phyloP scores from a whole-genome alignment of 108 stramenopile species.

The Epithemia pelagica region DNA sequence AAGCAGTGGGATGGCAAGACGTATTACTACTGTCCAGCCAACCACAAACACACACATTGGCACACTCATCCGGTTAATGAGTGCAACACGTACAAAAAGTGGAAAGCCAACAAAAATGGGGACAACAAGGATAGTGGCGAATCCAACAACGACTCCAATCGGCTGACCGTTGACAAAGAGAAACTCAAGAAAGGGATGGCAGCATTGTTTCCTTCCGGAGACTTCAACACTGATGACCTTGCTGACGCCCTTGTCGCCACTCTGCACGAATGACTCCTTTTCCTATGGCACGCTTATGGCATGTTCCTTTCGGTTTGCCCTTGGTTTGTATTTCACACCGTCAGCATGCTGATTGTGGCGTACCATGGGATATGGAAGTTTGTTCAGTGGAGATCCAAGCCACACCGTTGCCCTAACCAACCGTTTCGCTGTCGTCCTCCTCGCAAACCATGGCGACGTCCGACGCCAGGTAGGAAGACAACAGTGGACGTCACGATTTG shows the following conservation, averaged over 20 bases:
- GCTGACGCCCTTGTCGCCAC: background rate
- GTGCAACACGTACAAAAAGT: background rate
- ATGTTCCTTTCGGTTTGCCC: too few species aligned
- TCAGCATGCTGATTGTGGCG: background rate
- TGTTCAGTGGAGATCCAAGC: background rate
- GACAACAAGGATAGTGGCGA: too few species aligned
- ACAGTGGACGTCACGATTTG: too few species aligned
- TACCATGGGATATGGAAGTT: background rate
- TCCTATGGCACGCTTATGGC: background rate
- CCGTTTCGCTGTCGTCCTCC: background rate
- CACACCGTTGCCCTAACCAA: background rate
- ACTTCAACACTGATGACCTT: background rate
- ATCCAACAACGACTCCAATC: background rate
- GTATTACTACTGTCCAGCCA: background rate
- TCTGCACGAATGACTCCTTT: background rate
- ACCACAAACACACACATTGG: background rate
- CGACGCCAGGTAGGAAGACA: too few species aligned
- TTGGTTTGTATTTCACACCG: too few species aligned
- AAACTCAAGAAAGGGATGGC: background rate
- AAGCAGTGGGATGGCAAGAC: background rate
- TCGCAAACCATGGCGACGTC: too few species aligned
- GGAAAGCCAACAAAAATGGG: too few species aligned
- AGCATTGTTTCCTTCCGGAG: background rate
- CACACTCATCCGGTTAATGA: background rate
- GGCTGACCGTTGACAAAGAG: background rate